phyloP scores from a whole-genome alignment of 2,329 filamentous ascomycete species.

The Zopfia rhizophila region DNA sequence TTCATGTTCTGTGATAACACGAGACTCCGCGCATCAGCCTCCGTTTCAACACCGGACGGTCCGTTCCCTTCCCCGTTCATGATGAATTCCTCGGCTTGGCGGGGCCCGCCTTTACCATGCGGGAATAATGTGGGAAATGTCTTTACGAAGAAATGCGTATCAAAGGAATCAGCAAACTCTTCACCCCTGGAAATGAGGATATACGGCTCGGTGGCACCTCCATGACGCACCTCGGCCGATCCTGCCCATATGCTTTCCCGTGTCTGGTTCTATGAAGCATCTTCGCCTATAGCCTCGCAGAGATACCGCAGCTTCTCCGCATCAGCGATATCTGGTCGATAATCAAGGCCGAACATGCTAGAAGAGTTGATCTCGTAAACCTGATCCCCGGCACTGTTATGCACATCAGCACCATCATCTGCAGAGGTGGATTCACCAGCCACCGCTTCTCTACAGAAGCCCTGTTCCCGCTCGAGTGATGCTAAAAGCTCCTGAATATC shows the following conservation, averaged over 20 bases:
- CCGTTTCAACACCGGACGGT: too few relatives aligned
- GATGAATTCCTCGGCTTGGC: slow-evolving; percentile 7
- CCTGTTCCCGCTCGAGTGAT: neutral
- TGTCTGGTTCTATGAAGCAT: neutral
- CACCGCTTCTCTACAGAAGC: too few relatives aligned
- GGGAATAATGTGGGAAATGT: slow-evolving; percentile 15
- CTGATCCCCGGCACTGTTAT: too few relatives aligned
- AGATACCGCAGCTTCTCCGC: slow-evolving; percentile 12
- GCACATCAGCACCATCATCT: too few relatives aligned
- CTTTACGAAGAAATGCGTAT: slow-evolving; percentile 10
- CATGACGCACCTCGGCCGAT: slow-evolving; percentile 4
- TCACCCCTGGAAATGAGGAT: slow-evolving; percentile 9
- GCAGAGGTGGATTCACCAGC: too few relatives aligned
- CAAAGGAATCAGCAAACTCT: slow-evolving; percentile 10
- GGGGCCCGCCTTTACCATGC: slow-evolving; percentile 7
- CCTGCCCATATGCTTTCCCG: slow-evolving; percentile 2
- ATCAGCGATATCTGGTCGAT: slow-evolving; percentile 3
- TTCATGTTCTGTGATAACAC: slow-evolving; percentile 5
- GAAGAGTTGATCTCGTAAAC: slow-evolving; percentile 7
- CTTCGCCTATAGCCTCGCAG: slow-evolving; percentile 2
- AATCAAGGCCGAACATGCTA: slow-evolving; percentile 9
- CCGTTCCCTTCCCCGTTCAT: too few relatives aligned
- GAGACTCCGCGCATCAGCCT: neutral
- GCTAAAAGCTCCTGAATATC: slow-evolving; percentile 7
- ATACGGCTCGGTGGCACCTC: slow-evolving; percentile 7